Percentiles rank a stretch among this genome's conserved stretches.
Evolutionary conservation across 2,329 filamentous ascomycete species (phyloP).

Genomic region (Phialophora chinensis): DNA sequence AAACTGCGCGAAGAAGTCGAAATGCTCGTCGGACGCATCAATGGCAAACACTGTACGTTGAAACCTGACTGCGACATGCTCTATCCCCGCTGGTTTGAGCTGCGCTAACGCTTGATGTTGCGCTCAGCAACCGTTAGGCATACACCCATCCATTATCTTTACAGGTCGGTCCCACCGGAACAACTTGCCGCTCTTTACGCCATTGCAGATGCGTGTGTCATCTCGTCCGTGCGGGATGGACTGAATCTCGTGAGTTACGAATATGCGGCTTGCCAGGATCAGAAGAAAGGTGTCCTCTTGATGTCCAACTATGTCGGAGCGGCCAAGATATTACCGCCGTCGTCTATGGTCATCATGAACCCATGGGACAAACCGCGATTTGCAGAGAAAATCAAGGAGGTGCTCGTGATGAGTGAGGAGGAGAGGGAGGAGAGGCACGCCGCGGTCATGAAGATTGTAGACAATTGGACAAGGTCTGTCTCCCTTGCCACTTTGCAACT

Average conservation of each 20-base stretch:
- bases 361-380: conserved; percentile 95
- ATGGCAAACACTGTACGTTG: conserved; percentile 76
- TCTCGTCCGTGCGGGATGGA: conserved; percentile 88
- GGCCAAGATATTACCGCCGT: conserved; percentile 78
- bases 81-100: neutral
- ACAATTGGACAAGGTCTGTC: conserved; percentile 31
- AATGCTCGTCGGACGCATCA: conserved; percentile 90
- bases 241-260: conserved; percentile 99
- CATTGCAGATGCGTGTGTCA: conserved; percentile 83
- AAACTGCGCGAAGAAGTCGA: conserved; percentile 90
- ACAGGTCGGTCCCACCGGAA: conserved; percentile 90
- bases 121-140: conserved; percentile 74
- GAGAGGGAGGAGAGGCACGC: conserved; percentile 25
- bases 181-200: conserved; percentile 93
- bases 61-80: neutral
- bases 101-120: neutral
- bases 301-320: conserved; percentile 96
- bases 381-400: conserved; percentile 82
- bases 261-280: conserved; percentile 88
- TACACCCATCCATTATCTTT: conserved; percentile 94
- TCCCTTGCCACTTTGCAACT: neutral
- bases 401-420: conserved; percentile 72
- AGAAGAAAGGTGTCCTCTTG: conserved; percentile 88
- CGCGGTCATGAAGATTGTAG: conserved; percentile 25
- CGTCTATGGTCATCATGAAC: conserved; percentile 84